These are phyloP conservation scores for Penicillium herquei DNA, from an alignment of 495 filamentous ascomycete genomes.

Conservation along the genomic window DNA sequence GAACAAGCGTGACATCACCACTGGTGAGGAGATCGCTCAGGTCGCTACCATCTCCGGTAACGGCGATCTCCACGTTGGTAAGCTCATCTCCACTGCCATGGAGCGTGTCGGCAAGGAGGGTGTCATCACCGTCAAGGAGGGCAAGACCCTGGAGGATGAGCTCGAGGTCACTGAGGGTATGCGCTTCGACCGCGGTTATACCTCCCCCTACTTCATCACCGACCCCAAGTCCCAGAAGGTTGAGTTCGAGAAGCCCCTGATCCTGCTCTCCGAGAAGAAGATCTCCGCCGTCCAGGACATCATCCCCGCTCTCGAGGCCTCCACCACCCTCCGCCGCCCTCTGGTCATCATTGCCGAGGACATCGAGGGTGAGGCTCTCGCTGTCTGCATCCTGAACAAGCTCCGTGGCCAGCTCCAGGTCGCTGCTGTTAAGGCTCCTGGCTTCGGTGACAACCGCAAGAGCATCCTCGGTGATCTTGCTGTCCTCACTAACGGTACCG, in stretches of 20 bases:
- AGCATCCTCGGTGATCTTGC: constrained; percentile 95
- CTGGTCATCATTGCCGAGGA: constrained; percentile 99
- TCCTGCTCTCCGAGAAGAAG: constrained; percentile 99
- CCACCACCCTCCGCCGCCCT: constrained; percentile 90
- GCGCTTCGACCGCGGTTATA: constrained; percentile 98
- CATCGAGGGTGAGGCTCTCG: constrained; percentile 96
- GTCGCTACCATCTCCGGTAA: constrained; percentile 98
- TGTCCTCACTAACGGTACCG: constrained; percentile 92
- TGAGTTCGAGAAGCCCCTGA: constrained; percentile 98
- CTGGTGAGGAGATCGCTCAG: constrained; percentile 94
- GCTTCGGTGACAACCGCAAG: constrained; percentile 99
- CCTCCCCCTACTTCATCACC: constrained; percentile 99
- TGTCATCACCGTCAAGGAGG: constrained; percentile 99
- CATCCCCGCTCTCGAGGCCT: constrained; percentile 94
- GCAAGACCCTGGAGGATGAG: constrained; percentile 97
- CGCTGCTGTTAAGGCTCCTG: constrained; percentile 96
- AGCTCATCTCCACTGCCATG: constrained; percentile 96
- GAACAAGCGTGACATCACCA: constrained; percentile 97
- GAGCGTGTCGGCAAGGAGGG: constrained; percentile 99
- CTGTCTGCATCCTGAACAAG: constrained; percentile 99
- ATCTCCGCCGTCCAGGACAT: constrained; percentile 98
- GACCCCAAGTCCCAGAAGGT: constrained; percentile 98
- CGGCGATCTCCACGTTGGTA: constrained; percentile 92
- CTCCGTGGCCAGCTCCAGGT: constrained; percentile 98
- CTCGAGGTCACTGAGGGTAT: constrained; percentile 99